phyloP scores from a whole-genome alignment of 345 rosid species.

The Melaleuca alternifolia region DNA sequence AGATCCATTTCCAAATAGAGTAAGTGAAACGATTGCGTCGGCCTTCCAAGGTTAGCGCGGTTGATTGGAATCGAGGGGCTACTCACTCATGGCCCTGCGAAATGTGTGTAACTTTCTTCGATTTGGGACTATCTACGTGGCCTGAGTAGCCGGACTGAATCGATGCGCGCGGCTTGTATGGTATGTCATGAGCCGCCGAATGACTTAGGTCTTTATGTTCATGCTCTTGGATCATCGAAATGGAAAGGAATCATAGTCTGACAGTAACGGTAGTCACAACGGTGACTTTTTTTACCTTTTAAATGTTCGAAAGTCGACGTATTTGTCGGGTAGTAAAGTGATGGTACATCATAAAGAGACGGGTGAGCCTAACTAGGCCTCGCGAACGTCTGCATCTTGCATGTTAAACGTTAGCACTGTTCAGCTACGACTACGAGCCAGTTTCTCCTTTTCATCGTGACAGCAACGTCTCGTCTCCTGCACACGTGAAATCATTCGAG shows the following conservation, averaged over 20 bases:
- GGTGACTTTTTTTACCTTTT: background rate
- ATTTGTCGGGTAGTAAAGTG: background rate
- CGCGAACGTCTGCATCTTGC: background rate
- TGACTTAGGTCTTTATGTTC: background rate
- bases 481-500: background rate
- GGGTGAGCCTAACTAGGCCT: background rate
- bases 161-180: background rate
- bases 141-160: background rate
- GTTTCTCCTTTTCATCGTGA: background rate
- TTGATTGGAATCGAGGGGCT: background rate
- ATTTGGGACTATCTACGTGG: background rate
- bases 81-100: background rate
- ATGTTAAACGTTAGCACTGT: background rate
- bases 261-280: background rate
- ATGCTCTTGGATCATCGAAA: background rate
- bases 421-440: background rate
- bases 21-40: too few species aligned
- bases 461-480: background rate
- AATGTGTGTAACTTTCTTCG: background rate
- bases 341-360: background rate
- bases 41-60: rapidly evolving
- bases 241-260: background rate
- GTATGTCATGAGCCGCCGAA: background rate
- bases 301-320: background rate
- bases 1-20: too few species aligned